Percentiles rank a stretch among this genome's conserved stretches.
Conservation (phyloP, 129 eudicot genomes). For the Lonicera japonica region DNA sequence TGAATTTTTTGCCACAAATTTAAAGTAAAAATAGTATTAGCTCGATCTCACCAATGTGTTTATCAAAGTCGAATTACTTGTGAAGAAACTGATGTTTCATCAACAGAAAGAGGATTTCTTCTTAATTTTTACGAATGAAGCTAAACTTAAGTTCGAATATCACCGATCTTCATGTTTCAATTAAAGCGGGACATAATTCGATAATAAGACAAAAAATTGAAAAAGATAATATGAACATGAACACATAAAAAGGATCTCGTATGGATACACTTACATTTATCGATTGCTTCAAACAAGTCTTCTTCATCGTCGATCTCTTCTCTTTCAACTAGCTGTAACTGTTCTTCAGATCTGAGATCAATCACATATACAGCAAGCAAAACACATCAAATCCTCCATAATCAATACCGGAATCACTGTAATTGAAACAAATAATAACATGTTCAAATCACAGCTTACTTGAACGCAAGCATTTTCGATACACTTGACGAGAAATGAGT, state of each 20-base stretch:
- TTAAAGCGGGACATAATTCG: neutral
- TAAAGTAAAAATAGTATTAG: too few relatives aligned
- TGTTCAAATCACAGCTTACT: slow-evolving; percentile 23
- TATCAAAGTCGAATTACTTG: too few relatives aligned
- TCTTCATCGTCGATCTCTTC: slow-evolving; percentile 94
- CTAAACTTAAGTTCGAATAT: neutral
- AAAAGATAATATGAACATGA: neutral
- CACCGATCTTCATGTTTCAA: neutral
- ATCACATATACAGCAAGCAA: slow-evolving; percentile 4
- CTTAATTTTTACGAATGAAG: too few relatives aligned
- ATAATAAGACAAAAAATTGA: neutral
- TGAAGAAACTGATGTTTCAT: too few relatives aligned
- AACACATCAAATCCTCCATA: slow-evolving; percentile 1
- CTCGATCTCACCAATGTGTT: too few relatives aligned
- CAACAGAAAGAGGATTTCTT: too few relatives aligned
- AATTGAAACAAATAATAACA: neutral
- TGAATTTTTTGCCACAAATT: too few relatives aligned
- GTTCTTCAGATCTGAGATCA: slow-evolving; percentile 67
- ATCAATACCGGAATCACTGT: neutral
- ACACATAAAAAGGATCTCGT: neutral
- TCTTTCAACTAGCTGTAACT: slow-evolving; percentile 77
- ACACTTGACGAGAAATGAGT: neutral
- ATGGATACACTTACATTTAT: slow-evolving; percentile 42
- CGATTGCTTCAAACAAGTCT: slow-evolving; percentile 84
- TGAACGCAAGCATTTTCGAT: slow-evolving; percentile 51